phyloP scores from a whole-genome alignment of 352 stramenopile species.

The Phytophthora fragariaefolia region DNA sequence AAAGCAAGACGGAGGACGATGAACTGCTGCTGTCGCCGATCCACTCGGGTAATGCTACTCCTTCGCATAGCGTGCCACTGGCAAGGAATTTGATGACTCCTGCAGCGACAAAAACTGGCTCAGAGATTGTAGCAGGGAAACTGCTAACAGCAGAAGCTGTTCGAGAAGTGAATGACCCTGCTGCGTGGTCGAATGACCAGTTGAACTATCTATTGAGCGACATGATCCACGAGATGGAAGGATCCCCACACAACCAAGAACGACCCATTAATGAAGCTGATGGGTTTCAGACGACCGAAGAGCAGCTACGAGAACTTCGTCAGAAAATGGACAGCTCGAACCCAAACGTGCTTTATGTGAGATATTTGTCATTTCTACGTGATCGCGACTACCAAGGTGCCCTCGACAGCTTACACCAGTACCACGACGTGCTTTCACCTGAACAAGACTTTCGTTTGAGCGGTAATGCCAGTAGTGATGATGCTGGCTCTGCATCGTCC shows the following conservation, averaged over 20 bases:
- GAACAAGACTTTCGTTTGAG: constrained; percentile 24
- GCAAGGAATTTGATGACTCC: constrained; percentile 24
- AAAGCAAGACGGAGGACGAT: constrained; percentile 27
- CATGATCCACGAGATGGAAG: constrained; percentile 38
- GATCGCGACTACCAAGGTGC: constrained; percentile 86
- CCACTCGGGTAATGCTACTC: constrained; percentile 18
- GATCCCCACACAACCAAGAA: constrained; percentile 14
- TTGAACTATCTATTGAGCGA: constrained; percentile 67
- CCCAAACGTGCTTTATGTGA: constrained; percentile 79
- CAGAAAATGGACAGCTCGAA: constrained; percentile 40
- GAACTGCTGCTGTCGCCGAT: constrained; percentile 50
- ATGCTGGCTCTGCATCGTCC: constrained; percentile 15
- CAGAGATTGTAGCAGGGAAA: constrained; percentile 19
- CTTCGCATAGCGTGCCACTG: constrained; percentile 9
- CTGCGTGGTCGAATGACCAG: constrained; percentile 64
- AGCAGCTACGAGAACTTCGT: constrained; percentile 30
- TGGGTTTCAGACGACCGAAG: constrained; percentile 14
- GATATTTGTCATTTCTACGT: constrained; percentile 87
- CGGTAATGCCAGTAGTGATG: constrained; percentile 12
- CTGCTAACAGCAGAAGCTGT: constrained; percentile 12
- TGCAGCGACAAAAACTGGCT: constrained; percentile 8
- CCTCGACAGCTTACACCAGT: constrained; percentile 92
- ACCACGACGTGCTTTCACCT: constrained; percentile 92
- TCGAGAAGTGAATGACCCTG: constrained; percentile 38
- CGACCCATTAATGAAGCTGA: background rate